Percentiles rank a stretch among this genome's conserved stretches.
Conservation (phyloP, 495 filamentous ascomycete genomes). For the Hypoxylon cercidicola region DNA sequence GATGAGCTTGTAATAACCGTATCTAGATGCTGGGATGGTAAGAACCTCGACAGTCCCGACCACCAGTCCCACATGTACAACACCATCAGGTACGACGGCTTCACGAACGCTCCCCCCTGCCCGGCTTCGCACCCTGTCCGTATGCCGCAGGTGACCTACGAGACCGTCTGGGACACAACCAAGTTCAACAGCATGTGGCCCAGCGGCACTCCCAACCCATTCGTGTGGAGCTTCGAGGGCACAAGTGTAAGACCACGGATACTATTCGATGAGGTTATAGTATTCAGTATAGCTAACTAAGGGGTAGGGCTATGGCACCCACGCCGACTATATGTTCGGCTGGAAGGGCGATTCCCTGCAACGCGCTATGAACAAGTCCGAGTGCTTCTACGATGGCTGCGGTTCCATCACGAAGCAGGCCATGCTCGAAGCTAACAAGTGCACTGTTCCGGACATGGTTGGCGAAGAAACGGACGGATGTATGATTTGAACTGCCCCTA, state of each 20-base stretch:
- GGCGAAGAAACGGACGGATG: slow-evolving; percentile 59
- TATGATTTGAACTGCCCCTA: slow-evolving; percentile 45
- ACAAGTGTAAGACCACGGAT: too few species aligned
- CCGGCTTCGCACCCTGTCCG: slow-evolving; percentile 29
- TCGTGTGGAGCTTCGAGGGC: slow-evolving; percentile 61
- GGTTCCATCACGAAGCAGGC: slow-evolving; percentile 59
- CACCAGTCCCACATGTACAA: slow-evolving; percentile 47
- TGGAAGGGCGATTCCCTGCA: slow-evolving; percentile 61
- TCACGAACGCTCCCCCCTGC: slow-evolving; percentile 25
- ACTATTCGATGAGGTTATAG: too few species aligned
- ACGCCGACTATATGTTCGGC: slow-evolving; percentile 61
- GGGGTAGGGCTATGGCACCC: slow-evolving; percentile 60
- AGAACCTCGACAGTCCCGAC: slow-evolving; percentile 49
- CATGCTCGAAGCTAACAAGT: slow-evolving; percentile 55
- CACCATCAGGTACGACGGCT: slow-evolving; percentile 47
- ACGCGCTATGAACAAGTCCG: slow-evolving; percentile 57
- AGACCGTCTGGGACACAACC: slow-evolving; percentile 63
- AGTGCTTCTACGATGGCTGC: slow-evolving; percentile 60
- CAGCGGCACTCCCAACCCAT: slow-evolving; percentile 55
- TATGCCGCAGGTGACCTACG: slow-evolving; percentile 58
- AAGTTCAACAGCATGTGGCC: slow-evolving; percentile 61
- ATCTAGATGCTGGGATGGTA: slow-evolving; percentile 49
- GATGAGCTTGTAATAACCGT: neutral
- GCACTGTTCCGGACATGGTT: slow-evolving; percentile 54
- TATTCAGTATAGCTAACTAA: too few species aligned